A percentile compares a stretch with the other conserved stretches of the same genome.
Evolutionary conservation across 2,329 filamentous ascomycete genomes (phyloP).

Genomic region (Alternaria conjuncta): DNA sequence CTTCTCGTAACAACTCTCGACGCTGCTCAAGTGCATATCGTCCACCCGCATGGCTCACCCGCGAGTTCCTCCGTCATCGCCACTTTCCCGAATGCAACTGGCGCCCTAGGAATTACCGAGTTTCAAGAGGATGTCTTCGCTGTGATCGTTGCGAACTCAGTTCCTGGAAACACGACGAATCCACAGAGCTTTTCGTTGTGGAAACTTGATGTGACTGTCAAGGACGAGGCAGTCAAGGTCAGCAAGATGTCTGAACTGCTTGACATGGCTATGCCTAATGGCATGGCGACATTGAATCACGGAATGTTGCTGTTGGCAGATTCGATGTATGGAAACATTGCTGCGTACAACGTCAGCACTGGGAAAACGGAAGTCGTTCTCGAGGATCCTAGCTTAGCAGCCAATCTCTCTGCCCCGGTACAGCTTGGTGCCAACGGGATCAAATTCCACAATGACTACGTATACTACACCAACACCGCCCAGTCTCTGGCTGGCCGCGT

Average conservation of each 20-base stretch:
- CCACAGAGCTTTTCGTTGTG: conserved; percentile 21
- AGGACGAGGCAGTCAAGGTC: neutral
- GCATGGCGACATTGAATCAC: conserved; percentile 25
- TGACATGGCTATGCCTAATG: conserved; percentile 24
- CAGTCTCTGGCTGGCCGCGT: conserved; percentile 19
- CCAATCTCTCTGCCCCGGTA: conserved; percentile 10
- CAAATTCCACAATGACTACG: conserved; percentile 6
- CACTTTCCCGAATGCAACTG: conserved; percentile 29
- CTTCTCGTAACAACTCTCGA: conserved; percentile 46
- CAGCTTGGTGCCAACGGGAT: conserved; percentile 34
- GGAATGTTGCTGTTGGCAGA: conserved; percentile 32
- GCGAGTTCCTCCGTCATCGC: conserved; percentile 29
- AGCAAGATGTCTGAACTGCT: conserved; percentile 24
- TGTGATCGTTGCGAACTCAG: conserved; percentile 32
- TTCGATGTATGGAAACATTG: conserved; percentile 24
- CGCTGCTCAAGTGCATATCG: conserved; percentile 40
- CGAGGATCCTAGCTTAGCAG: conserved; percentile 16
- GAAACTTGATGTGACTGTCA: conserved; percentile 20
- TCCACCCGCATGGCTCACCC: conserved; percentile 38
- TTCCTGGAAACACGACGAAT: conserved; percentile 1
- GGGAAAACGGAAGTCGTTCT: conserved; percentile 14
- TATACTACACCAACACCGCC: conserved; percentile 32
- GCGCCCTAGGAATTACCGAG: conserved; percentile 49
- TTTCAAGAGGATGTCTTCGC: conserved; percentile 42
- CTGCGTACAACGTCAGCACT: conserved; percentile 16